Evolutionary conservation across 2,329 filamentous ascomycete species (phyloP), one percentile per base, ranked within the genome.

Genomic region (Phaeophleospora eucalypticola): DNA sequence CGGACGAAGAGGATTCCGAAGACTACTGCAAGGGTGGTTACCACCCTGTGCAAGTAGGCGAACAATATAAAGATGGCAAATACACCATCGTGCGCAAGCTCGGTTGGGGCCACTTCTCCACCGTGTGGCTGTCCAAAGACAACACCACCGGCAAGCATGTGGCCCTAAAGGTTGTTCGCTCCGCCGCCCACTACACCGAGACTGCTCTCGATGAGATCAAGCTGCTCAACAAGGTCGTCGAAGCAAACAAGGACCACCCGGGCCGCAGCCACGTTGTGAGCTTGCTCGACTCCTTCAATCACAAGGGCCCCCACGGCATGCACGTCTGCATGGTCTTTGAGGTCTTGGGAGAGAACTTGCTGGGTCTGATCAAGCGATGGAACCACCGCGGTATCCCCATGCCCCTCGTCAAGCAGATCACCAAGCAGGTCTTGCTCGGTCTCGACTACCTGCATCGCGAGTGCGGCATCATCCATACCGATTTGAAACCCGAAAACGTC

Each of bases 251-350:
- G 34, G 81, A 90, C 61, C 93, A 98, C 66, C 91, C 93, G 18
- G 93, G 93, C 64, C 85, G 91, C 58, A 87, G 87, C 68, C 91
- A 97, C 64, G 93, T 97, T 55, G 93, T 98, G 68, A 95, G 89
- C 68, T 78, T 98, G 33, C 80, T 97, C 59, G 91, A 97, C 70
- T 95, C 89, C 0, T 98, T 98, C 68, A 91, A 96, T 67, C 93
- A 97, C 73, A 94, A 94, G 69, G 93, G 93, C 8, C 91, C 91
- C 36, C 94, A 98, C 64, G 93, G 93, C 39, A 86, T 89, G 42
- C 93, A 98, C 65, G 89, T 97, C 49, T 98, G 93, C 75, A 97
- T 98, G 91, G 93, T 98, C 6, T 98, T 98, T 62, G 93, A 98
- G 69, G 93, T 98, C 3, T 72, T 98, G 46, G 93, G 93, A 44